A percentile compares a stretch with the other conserved stretches of the same genome.
These are phyloP conservation scores for Aureoboletus auriporus DNA, from an alignment of 768 basidiomycete species.

Conservation along the genomic window DNA sequence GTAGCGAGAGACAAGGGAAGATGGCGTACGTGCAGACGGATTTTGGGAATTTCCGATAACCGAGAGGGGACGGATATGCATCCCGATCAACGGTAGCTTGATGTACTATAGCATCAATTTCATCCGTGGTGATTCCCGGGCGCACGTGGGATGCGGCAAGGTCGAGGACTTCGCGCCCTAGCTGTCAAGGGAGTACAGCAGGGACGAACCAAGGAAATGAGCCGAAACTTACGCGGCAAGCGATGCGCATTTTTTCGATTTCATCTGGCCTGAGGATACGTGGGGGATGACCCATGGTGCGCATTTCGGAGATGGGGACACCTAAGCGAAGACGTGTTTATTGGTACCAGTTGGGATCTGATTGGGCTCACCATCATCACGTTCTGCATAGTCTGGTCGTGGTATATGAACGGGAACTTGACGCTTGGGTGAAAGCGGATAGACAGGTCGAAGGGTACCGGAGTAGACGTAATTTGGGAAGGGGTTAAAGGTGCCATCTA, in stretches of 20 bases:
- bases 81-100: conserved; percentile 86
- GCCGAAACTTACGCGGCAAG: conserved; percentile 64
- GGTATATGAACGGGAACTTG: conserved; percentile 78
- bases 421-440: conserved; percentile 82
- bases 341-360: neutral
- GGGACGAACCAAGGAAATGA: neutral
- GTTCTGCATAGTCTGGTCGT: conserved; percentile 78
- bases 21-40: conserved; percentile 88
- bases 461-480: conserved; percentile 77
- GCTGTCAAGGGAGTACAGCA: conserved; percentile 39
- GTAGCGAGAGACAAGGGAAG: neutral
- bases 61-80: conserved; percentile 91
- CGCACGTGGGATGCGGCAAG: conserved; percentile 79
- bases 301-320: conserved; percentile 55
- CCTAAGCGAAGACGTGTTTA: conserved; percentile 36
- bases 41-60: conserved; percentile 90
- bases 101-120: conserved; percentile 91
- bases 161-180: conserved; percentile 90
- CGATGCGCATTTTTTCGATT: conserved; percentile 85
- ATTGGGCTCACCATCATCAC: conserved; percentile 50
- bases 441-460: conserved; percentile 74
- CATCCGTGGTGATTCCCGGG: conserved; percentile 95
- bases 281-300: conserved; percentile 55
- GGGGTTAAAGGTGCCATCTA: conserved; percentile 78
- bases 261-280: conserved; percentile 67